These are phyloP conservation scores for Mallotus japonicus DNA, from an alignment of 441 rosid species.

Conservation along the genomic window DNA sequence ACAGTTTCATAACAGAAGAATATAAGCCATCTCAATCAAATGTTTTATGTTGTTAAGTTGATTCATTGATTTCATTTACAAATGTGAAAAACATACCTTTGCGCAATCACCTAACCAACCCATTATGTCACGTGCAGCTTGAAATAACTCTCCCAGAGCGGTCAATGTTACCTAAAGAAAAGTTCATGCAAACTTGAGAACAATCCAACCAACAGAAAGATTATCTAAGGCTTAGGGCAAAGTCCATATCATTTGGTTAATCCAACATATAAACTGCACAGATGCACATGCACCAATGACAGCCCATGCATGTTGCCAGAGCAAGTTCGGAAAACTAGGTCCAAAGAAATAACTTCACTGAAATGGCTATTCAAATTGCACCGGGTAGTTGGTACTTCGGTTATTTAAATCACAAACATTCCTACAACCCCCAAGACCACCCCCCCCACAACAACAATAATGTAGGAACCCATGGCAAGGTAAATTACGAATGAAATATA, in stretches of 20 bases:
- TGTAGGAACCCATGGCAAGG: not conserved
- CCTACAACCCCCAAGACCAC: too few species aligned
- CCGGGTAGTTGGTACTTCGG: not conserved
- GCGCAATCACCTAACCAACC: slow-evolving; percentile 97
- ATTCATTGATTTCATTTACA: slow-evolving; percentile 12
- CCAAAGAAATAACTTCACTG: not conserved
- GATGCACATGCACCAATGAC: not conserved
- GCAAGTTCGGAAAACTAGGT: slow-evolving; percentile 1
- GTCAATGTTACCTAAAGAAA: slow-evolving; percentile 72
- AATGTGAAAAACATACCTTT: slow-evolving; percentile 43
- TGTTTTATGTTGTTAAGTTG: slow-evolving; percentile 4
- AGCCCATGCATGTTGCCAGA: not conserved
- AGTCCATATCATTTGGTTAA: not conserved
- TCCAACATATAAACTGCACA: not conserved
- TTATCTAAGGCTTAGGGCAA: not conserved
- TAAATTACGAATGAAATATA: not conserved
- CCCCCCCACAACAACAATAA: not conserved
- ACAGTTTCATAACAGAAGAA: slow-evolving; percentile 18
- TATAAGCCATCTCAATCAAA: slow-evolving; percentile 14
- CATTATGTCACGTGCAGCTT: slow-evolving; percentile 96
- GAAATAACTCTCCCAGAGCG: slow-evolving; percentile 88
- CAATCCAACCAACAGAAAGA: not conserved
- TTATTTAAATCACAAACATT: not conserved
- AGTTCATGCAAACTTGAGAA: slow-evolving; percentile 14
- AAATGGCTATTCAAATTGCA: not conserved